Evolutionary conservation across 1,284 basidiomycete genomes (phyloP).

Genomic region (Volvariella volvacea): DNA sequence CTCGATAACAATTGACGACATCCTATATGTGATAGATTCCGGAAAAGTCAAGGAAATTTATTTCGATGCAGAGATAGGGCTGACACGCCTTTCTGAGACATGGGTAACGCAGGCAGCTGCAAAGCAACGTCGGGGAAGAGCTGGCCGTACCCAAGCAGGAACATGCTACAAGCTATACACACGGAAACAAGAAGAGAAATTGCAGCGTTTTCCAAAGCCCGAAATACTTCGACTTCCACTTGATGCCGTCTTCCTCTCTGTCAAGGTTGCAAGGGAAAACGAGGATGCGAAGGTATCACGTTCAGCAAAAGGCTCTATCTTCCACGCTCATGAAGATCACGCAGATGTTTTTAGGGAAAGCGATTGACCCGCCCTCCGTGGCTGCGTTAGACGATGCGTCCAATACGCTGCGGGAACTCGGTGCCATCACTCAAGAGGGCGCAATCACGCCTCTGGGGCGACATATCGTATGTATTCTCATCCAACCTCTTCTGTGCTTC

Average conservation of each 20-base stretch:
- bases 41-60: constrained; percentile 89
- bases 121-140: constrained; percentile 82
- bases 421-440: constrained; percentile 63
- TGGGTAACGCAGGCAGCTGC: constrained; percentile 82
- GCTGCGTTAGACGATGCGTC: constrained; percentile 78
- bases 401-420: constrained; percentile 69
- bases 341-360: constrained; percentile 55
- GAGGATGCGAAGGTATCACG: constrained; percentile 68
- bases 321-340: background rate
- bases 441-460: constrained; percentile 78
- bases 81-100: constrained; percentile 74
- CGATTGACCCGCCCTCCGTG: constrained; percentile 80
- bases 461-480: constrained; percentile 55
- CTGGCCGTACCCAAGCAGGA: constrained; percentile 83
- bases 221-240: constrained; percentile 90
- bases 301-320: background rate
- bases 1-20: constrained; percentile 90
- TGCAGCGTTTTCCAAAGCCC: constrained; percentile 74
- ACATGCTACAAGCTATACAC: constrained; percentile 85
- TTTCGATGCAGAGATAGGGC: constrained; percentile 71
- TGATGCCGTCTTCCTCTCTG: constrained; percentile 77
- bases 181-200: constrained; percentile 61
- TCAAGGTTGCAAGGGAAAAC: constrained; percentile 76
- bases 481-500: constrained; percentile 5
- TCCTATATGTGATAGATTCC: constrained; percentile 79